Percentiles rank a stretch among this genome's conserved stretches.
phyloP scores from a whole-genome alignment of 805 yeast species.

The Teunomyces stri region DNA sequence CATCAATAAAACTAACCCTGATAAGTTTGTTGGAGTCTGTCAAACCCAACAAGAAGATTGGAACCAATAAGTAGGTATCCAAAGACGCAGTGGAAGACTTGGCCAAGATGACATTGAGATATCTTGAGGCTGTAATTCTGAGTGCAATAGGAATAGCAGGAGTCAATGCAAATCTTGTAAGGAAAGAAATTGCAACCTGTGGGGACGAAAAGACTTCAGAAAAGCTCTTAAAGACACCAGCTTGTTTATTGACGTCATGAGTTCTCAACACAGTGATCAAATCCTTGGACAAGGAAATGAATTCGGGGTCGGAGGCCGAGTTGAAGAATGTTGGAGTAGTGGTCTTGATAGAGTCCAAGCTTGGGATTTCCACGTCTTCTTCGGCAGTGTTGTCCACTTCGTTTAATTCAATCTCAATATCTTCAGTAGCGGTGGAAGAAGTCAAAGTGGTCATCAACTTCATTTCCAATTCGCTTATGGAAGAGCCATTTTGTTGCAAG shows the following conservation, averaged over 20 bases:
- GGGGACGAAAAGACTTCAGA: conserved; percentile 31
- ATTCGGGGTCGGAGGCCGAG: conserved; percentile 35
- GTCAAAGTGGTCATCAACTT: conserved; percentile 62
- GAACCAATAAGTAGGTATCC: conserved; percentile 54
- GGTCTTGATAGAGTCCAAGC: conserved; percentile 14
- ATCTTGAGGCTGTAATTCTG: conserved; percentile 48
- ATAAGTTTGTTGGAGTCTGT: conserved; percentile 49
- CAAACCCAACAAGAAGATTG: conserved; percentile 55
- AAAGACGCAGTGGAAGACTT: conserved; percentile 26
- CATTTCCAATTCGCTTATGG: conserved; percentile 46
- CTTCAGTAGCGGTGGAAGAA: conserved; percentile 23
- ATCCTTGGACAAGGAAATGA: conserved; percentile 37
- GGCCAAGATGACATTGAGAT: conserved; percentile 35
- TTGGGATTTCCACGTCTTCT: conserved; percentile 16
- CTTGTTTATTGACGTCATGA: conserved; percentile 10
- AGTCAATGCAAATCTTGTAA: conserved; percentile 55
- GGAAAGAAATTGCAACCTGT: conserved; percentile 54
- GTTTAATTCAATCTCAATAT: conserved; percentile 27
- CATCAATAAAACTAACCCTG: conserved; percentile 34
- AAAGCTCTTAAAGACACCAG: conserved; percentile 13
- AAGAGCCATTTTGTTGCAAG: conserved; percentile 17
- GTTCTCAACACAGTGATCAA: conserved; percentile 26
- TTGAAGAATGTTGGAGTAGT: conserved; percentile 33
- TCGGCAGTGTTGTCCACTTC: conserved; percentile 16
- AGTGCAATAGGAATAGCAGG: conserved; percentile 57